Conservation (phyloP, 768 basidiomycete genomes). For the Rhodotorula sphaerocarpa region DNA sequence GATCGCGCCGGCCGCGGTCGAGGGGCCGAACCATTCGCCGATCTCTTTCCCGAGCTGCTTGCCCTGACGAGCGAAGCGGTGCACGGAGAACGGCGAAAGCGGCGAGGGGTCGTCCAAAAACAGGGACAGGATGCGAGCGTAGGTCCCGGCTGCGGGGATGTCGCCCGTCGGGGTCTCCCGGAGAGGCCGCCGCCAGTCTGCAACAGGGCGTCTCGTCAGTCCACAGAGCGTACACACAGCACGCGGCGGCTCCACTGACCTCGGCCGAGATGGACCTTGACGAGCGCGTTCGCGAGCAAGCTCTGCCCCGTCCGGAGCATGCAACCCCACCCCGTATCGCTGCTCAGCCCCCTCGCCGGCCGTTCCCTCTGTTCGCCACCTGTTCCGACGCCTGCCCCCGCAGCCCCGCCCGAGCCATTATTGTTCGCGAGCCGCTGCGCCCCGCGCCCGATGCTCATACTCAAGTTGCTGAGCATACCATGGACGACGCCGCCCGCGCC, state of each 20-base stretch:
- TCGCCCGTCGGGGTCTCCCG: constrained; percentile 41
- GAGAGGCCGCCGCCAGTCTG: constrained; percentile 79
- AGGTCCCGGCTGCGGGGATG: constrained; percentile 52
- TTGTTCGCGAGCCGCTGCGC: constrained; percentile 46
- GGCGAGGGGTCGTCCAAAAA: constrained; percentile 84
- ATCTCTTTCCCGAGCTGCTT: constrained; percentile 91
- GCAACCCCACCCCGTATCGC: constrained; percentile 83
- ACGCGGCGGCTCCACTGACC: constrained; percentile 47
- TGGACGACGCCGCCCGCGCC: constrained; percentile 44
- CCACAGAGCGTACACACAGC: background rate
- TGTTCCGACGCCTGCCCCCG: background rate
- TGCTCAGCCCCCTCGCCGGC: constrained; percentile 76
- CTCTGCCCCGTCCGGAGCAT: constrained; percentile 84
- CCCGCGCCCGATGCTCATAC: constrained; percentile 49
- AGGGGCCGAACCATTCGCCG: constrained; percentile 96
- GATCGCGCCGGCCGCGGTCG: constrained; percentile 92
- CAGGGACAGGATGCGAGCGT: constrained; percentile 87
- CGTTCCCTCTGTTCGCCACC: too few relatives aligned
- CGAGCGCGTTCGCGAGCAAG: constrained; percentile 68
- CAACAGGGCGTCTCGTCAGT: background rate
- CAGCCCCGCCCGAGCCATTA: constrained; percentile 44
- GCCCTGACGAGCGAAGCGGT: constrained; percentile 89
- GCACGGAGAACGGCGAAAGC: constrained; percentile 82
- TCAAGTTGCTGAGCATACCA: constrained; percentile 23
- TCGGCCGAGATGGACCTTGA: constrained; percentile 65